Conservation (phyloP, 2,329 filamentous ascomycete genomes). For the Chaetomiaceae sp. region DNA sequence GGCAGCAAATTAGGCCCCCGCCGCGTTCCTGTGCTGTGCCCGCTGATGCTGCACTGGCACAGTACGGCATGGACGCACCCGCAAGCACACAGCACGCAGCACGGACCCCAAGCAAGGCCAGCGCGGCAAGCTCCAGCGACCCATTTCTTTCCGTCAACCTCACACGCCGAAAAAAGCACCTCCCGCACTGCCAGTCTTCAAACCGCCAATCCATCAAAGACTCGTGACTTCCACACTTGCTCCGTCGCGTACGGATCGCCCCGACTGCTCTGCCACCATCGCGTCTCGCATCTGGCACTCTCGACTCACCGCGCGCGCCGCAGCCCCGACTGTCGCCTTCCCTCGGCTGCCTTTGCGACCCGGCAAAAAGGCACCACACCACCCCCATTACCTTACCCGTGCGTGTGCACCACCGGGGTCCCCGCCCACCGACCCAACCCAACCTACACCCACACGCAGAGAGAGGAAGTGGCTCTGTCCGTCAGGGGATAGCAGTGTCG, state of each 20-base stretch:
- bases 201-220: constrained; percentile 19
- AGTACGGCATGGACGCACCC: background rate
- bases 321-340: background rate
- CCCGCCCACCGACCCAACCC: constrained; percentile 3
- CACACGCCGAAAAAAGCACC: constrained; percentile 25
- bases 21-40: too few relatives aligned
- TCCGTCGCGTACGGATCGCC: constrained; percentile 10
- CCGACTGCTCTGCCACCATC: constrained; percentile 7
- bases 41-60: too few relatives aligned
- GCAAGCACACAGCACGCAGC: constrained; percentile 4
- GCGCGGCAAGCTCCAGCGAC: constrained; percentile 19
- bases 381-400: too few relatives aligned
- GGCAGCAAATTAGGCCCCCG: background rate
- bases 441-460: background rate
- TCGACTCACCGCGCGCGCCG: background rate
- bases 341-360: background rate
- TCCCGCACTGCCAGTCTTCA: constrained; percentile 10
- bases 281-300: background rate
- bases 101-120: constrained; percentile 14
- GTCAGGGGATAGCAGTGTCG: constrained; percentile 27
- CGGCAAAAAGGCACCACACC: too few relatives aligned
- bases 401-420: background rate
- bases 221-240: constrained; percentile 4
- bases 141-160: constrained; percentile 24
- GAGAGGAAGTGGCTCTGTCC: constrained; percentile 27